phyloP scores from a whole-genome alignment of 1,139 yeast species.

The Candida sp. region DNA sequence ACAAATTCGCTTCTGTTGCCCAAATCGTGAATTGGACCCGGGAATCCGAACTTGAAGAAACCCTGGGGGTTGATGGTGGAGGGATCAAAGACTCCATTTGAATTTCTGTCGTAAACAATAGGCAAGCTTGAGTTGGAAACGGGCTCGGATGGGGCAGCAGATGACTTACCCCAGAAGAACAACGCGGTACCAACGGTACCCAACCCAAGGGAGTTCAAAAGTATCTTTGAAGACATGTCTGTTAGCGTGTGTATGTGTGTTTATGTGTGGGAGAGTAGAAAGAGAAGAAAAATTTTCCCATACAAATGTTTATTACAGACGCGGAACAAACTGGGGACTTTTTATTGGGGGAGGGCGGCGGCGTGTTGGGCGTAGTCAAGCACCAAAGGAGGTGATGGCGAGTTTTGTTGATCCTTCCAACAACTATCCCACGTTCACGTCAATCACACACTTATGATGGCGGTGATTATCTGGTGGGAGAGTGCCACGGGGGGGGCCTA shows the following conservation, averaged over 20 bases:
- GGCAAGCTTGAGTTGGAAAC: conserved; percentile 13
- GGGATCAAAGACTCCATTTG: conserved; percentile 27
- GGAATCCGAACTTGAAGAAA: conserved; percentile 89
- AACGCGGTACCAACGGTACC: conserved; percentile 45
- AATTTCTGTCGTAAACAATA: conserved; percentile 18
- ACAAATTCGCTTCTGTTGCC: conserved; percentile 76
- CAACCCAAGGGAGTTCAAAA: conserved; percentile 34
- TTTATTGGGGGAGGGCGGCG: conserved; percentile 1
- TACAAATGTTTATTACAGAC: neutral
- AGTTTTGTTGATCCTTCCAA: no score
- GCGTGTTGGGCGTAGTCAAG: neutral
- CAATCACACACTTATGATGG: neutral
- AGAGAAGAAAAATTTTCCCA: conserved; percentile 1
- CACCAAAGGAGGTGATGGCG: no score
- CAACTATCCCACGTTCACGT: no score
- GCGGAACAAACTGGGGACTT: conserved; percentile 1
- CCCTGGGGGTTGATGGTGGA: conserved; percentile 65
- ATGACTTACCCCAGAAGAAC: conserved; percentile 45
- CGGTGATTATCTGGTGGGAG: neutral
- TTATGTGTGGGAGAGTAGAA: neutral
- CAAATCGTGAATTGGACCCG: conserved; percentile 92
- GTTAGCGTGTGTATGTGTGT: neutral
- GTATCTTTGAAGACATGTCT: conserved; percentile 32
- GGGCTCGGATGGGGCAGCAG: conserved; percentile 17
- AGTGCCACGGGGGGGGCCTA: neutral